Base-by-base conservation (phyloP, 2,329 filamentous ascomycete genomes). In the Venturia carpophila region DNA sequence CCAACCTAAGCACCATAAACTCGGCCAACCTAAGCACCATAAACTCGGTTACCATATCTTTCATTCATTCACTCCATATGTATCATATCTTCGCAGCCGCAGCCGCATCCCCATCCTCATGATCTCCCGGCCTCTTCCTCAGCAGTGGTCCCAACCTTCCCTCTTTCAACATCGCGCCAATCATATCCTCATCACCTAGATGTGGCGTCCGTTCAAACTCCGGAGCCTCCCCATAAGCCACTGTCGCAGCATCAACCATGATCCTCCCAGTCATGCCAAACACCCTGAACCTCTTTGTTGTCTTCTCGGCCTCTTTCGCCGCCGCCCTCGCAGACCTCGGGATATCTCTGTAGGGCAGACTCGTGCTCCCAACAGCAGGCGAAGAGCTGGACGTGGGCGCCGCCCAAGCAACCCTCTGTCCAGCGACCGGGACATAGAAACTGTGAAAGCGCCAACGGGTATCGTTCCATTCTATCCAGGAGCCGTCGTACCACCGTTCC, bases 231-330 rank as follows among this genome's bases (percentile, higher is more conserved):
- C 78, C 88, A 74, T 94, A 97, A 24, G 92, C 93, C 21, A 96
- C 82, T 68, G 90, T 82, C 42, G 93, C 92, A 5, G 89, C 88
- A 76, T 97, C 93, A 5, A 97, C 90, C 64, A 97, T 75, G 64
- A 97, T 93, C 63, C 91, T 81, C 2, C 91, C 93, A 64, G 93
- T 97, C 91, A 97, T 93, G 19, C 93, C 93, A 84, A 92, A 97
- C 5, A 97, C 92, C 69, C 89, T 87, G 76, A 94, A 96, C 45
- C 89, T 80, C 52, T 78, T 78, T 56, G 82, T 71, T 21, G 76
- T 72, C 67, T 78, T 79, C 68, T 82, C 79, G 66, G 39, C 56
- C 64, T 65, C 34, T 41, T 49, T 43, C 56, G 42, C 52, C 5
- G 58, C 64, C 41, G 30, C 41, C 60, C 34, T 42, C 1, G 63